Percentiles rank a stretch among this genome's conserved stretches.
These are phyloP conservation scores for Anethum foeniculum DNA, from an alignment of 140 eudicot genomes.

Conservation along the genomic window DNA sequence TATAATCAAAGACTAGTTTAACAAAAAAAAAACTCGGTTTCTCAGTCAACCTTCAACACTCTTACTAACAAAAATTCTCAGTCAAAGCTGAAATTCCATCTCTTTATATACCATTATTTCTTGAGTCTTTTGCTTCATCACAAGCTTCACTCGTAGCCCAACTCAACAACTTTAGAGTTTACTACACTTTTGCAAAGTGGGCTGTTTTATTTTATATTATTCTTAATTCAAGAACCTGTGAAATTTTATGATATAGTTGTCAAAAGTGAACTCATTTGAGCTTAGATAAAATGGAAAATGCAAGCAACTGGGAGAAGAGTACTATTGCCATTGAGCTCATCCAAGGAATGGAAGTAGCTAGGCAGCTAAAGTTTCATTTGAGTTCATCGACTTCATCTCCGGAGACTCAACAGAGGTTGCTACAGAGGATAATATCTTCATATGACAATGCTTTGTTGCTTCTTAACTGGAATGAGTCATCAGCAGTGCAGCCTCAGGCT, in stretches of 20 bases:
- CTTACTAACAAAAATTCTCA: constrained; percentile 4
- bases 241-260: neutral
- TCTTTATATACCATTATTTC: constrained; percentile 11
- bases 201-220: too few relatives aligned
- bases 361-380: constrained; percentile 48
- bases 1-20: constrained; percentile 30
- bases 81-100: constrained; percentile 12
- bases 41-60: constrained; percentile 42
- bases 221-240: neutral
- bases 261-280: constrained; percentile 12
- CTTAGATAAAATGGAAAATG: constrained; percentile 32
- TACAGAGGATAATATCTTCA: constrained; percentile 51
- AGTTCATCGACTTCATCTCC: constrained; percentile 25
- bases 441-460: constrained; percentile 46
- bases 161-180: neutral
- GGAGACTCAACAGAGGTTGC: constrained; percentile 34
- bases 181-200: too few relatives aligned
- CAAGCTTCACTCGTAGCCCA: constrained; percentile 18
- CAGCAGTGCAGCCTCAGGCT: constrained; percentile 27
- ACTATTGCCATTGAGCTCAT: constrained; percentile 41
- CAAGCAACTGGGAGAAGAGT: constrained; percentile 31
- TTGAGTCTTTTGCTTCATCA: constrained; percentile 13
- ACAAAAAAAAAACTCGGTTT: constrained; percentile 38
- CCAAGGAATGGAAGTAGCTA: constrained; percentile 62
- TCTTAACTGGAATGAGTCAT: constrained; percentile 37